A percentile compares a stretch with the other conserved stretches of the same genome.
These are phyloP conservation scores for Cytospora mali DNA, from an alignment of 2,329 filamentous ascomycete species.

Conservation along the genomic window DNA sequence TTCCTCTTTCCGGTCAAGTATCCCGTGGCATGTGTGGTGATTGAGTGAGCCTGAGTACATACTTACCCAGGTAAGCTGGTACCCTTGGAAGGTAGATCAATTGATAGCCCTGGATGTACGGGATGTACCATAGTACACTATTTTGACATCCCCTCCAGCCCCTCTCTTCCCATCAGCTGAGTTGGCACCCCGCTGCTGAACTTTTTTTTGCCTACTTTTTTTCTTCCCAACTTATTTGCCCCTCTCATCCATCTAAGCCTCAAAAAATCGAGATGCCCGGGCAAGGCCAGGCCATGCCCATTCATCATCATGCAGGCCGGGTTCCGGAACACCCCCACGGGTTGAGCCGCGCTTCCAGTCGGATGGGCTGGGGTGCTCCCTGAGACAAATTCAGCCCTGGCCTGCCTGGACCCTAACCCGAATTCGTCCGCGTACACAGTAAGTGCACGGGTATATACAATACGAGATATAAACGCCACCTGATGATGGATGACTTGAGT, in stretches of 20 bases:
- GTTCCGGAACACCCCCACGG: slow-evolving; percentile 19
- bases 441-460: too few relatives aligned
- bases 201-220: neutral
- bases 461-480: too few relatives aligned
- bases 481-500: too few relatives aligned
- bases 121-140: too few relatives aligned
- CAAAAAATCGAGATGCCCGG: neutral
- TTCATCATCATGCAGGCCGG: slow-evolving; percentile 23
- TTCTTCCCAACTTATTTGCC: neutral
- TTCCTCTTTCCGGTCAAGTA: too few relatives aligned
- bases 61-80: too few relatives aligned
- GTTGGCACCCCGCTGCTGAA: neutral
- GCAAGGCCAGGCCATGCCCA: slow-evolving; percentile 3
- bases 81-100: too few relatives aligned
- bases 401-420: neutral
- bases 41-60: too few relatives aligned
- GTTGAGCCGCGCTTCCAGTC: slow-evolving; percentile 19
- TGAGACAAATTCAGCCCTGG: neutral
- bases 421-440: neutral
- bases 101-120: too few relatives aligned
- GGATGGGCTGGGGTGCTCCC: slow-evolving; percentile 15
- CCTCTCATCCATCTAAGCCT: neutral
- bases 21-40: too few relatives aligned
- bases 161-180: neutral
- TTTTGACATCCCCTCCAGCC: neutral